Percentiles rank a stretch among this genome's conserved stretches.
phyloP scores from a whole-genome alignment of 805 yeast species.

The Saturnispora dispora region DNA sequence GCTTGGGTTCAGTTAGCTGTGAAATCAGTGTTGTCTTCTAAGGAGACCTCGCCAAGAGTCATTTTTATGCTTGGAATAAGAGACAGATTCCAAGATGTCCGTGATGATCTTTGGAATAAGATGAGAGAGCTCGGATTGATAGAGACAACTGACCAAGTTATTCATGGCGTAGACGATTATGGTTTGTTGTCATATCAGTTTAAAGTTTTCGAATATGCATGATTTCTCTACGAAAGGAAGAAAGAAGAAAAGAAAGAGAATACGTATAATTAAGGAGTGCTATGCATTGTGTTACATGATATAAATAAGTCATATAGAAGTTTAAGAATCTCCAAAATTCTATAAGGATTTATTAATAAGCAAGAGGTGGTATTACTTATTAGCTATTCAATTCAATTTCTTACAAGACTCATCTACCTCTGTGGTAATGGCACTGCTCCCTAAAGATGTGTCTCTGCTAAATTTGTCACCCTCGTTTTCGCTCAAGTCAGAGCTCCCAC shows the following conservation, averaged over 20 bases:
- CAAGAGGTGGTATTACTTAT: neutral
- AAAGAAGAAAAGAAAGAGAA: neutral
- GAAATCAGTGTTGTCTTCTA: slow-evolving; percentile 31
- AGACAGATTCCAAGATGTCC: slow-evolving; percentile 51
- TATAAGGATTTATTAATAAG: neutral
- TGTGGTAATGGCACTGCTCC: neutral
- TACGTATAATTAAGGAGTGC: neutral
- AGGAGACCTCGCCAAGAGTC: slow-evolving; percentile 33
- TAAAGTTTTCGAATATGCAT: slow-evolving; percentile 24
- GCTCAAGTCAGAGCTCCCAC: slow-evolving; percentile 1
- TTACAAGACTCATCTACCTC: neutral
- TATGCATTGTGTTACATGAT: neutral
- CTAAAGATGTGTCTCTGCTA: neutral
- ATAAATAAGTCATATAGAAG: neutral
- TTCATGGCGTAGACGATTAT: slow-evolving; percentile 77
- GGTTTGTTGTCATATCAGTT: slow-evolving; percentile 59
- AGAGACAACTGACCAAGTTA: slow-evolving; percentile 33
- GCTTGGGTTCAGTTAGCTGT: slow-evolving; percentile 58
- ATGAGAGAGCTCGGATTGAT: slow-evolving; percentile 31
- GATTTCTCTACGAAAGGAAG: neutral
- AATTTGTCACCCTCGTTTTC: slow-evolving; percentile 1
- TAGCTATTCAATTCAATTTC: neutral
- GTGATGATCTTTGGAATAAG: slow-evolving; percentile 51
- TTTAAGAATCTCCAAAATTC: neutral
- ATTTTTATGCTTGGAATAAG: slow-evolving; percentile 74